Evolutionary conservation across 305 asterid species (phyloP).

Genomic region (Stenogyne calaminthoides): DNA sequence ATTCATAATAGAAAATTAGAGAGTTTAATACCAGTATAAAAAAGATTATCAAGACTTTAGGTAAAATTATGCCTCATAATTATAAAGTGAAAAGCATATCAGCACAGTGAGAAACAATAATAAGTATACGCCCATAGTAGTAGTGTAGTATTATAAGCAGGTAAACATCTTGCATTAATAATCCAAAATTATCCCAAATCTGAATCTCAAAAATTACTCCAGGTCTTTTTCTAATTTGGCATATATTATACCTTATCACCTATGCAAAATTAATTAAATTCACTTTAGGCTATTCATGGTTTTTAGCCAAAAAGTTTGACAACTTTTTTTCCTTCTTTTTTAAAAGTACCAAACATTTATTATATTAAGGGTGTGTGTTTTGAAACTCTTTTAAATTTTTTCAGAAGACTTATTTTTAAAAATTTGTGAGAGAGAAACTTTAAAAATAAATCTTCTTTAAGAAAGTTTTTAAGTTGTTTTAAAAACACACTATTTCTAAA

Average conservation of each 20-base stretch:
- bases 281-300: background rate
- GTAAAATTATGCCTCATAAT: conserved; percentile 36
- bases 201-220: background rate
- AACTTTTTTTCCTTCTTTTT: background rate
- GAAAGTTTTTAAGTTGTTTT: too few relatives aligned
- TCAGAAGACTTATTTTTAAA: too few relatives aligned
- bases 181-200: background rate
- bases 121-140: conserved; percentile 20
- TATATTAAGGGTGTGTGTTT: conserved; percentile 17
- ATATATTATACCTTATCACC: background rate
- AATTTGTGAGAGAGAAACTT: too few relatives aligned
- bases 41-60: conserved; percentile 20
- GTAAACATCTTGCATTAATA: conserved; percentile 22
- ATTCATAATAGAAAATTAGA: background rate
- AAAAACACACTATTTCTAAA: too few relatives aligned
- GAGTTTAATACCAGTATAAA: background rate
- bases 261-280: background rate
- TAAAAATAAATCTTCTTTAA: too few relatives aligned
- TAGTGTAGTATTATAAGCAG: conserved; percentile 22
- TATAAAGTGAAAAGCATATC: conserved; percentile 35
- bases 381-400: too few relatives aligned
- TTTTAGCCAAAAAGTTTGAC: background rate
- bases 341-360: background rate
- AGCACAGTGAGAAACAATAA: conserved; percentile 33
- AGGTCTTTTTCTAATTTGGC: background rate